Conservation (phyloP, 192 early-diverging fungal species). For the Rhizophagus sp. region DNA sequence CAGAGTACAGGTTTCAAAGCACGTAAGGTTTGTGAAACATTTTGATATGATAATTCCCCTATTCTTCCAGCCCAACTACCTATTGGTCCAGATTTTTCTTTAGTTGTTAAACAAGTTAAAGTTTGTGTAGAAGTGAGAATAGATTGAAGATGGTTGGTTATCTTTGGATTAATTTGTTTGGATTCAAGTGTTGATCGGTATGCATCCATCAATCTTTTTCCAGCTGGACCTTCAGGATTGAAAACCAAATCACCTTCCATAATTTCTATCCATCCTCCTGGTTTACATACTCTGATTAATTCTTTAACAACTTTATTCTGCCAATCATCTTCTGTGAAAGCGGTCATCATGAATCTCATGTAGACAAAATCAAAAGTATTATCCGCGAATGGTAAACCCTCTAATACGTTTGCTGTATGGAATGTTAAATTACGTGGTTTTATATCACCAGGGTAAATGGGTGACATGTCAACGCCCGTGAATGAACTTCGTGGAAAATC, state of each 20-base stretch:
- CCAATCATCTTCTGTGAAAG: slow-evolving; percentile 49
- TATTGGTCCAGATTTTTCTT: not conserved
- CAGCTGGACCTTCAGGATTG: slow-evolving; percentile 2
- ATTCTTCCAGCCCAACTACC: slow-evolving; percentile 3
- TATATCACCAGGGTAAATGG: slow-evolving; percentile 43
- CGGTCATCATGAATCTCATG: slow-evolving; percentile 47
- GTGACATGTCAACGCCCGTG: slow-evolving; percentile 51
- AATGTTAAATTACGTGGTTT: slow-evolving; percentile 43
- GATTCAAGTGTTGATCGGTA: not conserved
- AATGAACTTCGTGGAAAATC: slow-evolving; percentile 49
- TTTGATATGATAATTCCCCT: not conserved
- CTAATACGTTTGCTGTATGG: slow-evolving; percentile 35
- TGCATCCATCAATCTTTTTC: slow-evolving; percentile 1
- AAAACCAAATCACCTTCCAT: slow-evolving; percentile 30
- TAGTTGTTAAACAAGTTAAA: not conserved
- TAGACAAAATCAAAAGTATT: slow-evolving; percentile 59
- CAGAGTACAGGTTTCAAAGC: not conserved
- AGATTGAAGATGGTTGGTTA: not conserved
- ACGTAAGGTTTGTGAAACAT: not conserved
- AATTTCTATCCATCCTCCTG: slow-evolving; percentile 54
- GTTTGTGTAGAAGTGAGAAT: not conserved
- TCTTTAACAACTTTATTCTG: slow-evolving; percentile 43
- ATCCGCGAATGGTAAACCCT: slow-evolving; percentile 47
- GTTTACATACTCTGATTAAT: slow-evolving; percentile 52
- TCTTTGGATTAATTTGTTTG: slow-evolving; percentile 2